Evolutionary conservation across 257 asterid species (phyloP).

Genomic region (Apocynum venetum): DNA sequence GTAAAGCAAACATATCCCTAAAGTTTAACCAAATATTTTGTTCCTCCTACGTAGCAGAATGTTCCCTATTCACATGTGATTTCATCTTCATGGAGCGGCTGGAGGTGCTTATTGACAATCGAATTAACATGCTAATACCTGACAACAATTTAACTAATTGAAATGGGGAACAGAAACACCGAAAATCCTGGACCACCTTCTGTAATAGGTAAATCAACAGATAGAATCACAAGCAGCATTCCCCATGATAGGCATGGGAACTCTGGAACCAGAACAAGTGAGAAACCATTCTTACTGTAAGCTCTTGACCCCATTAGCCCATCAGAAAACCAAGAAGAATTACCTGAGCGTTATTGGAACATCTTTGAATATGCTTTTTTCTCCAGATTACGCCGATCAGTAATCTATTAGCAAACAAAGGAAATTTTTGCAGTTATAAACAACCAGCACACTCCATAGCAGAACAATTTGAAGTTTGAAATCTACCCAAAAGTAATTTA

Average conservation of each 20-base stretch:
- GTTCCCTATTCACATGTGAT: not conserved
- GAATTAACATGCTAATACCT: not conserved
- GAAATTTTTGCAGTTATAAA: conserved; percentile 13
- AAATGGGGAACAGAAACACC: not conserved
- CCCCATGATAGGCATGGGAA: conserved; percentile 6
- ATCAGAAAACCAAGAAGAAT: not conserved
- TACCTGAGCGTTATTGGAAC: conserved; percentile 49
- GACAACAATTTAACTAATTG: not conserved
- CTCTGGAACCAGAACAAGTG: not conserved
- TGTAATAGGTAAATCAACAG: not conserved
- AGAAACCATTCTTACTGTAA: not conserved
- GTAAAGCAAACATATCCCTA: too few species aligned
- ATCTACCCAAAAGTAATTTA: too few species aligned
- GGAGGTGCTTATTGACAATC: not conserved
- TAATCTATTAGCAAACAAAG: conserved; percentile 39
- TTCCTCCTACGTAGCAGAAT: not conserved
- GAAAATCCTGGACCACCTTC: not conserved
- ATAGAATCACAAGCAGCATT: not conserved
- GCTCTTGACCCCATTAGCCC: not conserved
- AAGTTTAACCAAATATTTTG: not conserved
- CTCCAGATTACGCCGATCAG: conserved; percentile 76
- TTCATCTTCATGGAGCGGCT: not conserved
- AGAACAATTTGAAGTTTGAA: not conserved
- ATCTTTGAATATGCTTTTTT: conserved; percentile 70
- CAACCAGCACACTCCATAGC: not conserved